A percentile compares a stretch with the other conserved stretches of the same genome.
Conservation (phyloP, 1,284 basidiomycete species). For the Macrocystidia cucumis region DNA sequence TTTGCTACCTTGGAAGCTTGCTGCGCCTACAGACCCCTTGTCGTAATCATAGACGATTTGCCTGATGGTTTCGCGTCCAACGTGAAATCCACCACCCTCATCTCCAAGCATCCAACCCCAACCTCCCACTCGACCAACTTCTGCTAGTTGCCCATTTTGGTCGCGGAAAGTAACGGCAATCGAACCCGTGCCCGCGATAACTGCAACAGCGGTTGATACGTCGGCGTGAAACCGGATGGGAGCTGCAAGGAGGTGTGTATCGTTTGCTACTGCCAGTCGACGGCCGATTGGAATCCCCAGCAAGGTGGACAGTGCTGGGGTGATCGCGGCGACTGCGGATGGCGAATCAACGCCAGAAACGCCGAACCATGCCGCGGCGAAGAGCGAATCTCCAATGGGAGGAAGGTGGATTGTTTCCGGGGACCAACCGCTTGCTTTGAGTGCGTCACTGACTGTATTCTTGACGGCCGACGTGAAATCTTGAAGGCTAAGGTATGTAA, state of each 20-base stretch:
- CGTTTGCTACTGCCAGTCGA: conserved; percentile 58
- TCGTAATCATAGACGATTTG: conserved; percentile 55
- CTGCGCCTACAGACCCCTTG: conserved; percentile 35
- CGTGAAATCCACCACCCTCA: conserved; percentile 71
- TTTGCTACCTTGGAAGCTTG: conserved; percentile 20
- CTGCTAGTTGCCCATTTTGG: conserved; percentile 30
- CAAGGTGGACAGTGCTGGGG: conserved; percentile 42
- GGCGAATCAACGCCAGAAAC: conserved; percentile 72
- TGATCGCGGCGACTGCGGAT: conserved; percentile 45
- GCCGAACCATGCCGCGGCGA: conserved; percentile 70
- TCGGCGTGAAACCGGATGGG: conserved; percentile 54
- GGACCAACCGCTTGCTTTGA: conserved; percentile 30
- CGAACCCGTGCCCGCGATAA: conserved; percentile 68
- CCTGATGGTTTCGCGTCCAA: conserved; percentile 65
- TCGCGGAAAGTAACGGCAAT: conserved; percentile 58
- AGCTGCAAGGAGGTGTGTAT: conserved; percentile 68
- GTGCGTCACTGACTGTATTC: conserved; percentile 43
- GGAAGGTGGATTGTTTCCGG: conserved; percentile 31
- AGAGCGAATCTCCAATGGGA: conserved; percentile 25
- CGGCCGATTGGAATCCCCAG: conserved; percentile 47
- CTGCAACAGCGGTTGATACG: conserved; percentile 52
- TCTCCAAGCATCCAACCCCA: conserved; percentile 83
- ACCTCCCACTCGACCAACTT: conserved; percentile 65
- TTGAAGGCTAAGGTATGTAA: conserved; percentile 26
- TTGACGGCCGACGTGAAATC: conserved; percentile 34